phyloP scores from a whole-genome alignment of 495 filamentous ascomycete species.

The Xylaria curta region DNA sequence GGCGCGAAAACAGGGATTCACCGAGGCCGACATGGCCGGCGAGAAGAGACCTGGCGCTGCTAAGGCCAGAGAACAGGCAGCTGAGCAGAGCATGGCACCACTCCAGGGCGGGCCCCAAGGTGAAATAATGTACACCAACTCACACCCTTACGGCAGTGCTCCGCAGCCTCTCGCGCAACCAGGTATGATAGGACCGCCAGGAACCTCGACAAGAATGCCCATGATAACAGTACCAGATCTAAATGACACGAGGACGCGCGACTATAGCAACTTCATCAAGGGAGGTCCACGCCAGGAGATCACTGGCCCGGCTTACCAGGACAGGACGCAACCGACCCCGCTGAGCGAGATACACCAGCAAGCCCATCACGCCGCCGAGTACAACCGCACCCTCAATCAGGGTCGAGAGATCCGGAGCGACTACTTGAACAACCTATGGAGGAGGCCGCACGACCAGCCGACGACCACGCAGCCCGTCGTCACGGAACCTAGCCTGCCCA shows the following conservation, averaged over 20 bases:
- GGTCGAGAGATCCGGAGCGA: constrained; percentile 76
- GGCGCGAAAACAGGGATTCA: constrained; percentile 96
- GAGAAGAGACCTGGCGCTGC: constrained; percentile 94
- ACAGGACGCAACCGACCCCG: constrained; percentile 80
- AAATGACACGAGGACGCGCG: constrained; percentile 77
- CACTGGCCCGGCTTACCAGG: constrained; percentile 86
- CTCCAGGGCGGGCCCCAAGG: constrained; percentile 67
- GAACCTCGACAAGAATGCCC: constrained; percentile 73
- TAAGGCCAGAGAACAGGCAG: constrained; percentile 83
- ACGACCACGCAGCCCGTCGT: constrained; percentile 58
- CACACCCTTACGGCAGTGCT: constrained; percentile 63
- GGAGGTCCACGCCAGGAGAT: constrained; percentile 80
- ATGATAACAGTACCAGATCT: constrained; percentile 84
- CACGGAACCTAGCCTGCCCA: constrained; percentile 50
- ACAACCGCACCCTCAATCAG: constrained; percentile 79
- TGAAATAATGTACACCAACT: constrained; percentile 84
- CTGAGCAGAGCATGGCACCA: constrained; percentile 58
- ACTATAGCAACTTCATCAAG: constrained; percentile 83
- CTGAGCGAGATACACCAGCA: constrained; percentile 85
- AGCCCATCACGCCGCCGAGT: constrained; percentile 86
- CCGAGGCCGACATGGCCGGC: constrained; percentile 93
- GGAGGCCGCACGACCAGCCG: constrained; percentile 76
- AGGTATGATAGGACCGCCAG: constrained; percentile 68
- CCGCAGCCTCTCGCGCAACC: constrained; percentile 74
- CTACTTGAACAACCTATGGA: constrained; percentile 79